These are phyloP conservation scores for Pulveroboletus sp. DNA, from an alignment of 768 basidiomycete species.

Conservation along the genomic window DNA sequence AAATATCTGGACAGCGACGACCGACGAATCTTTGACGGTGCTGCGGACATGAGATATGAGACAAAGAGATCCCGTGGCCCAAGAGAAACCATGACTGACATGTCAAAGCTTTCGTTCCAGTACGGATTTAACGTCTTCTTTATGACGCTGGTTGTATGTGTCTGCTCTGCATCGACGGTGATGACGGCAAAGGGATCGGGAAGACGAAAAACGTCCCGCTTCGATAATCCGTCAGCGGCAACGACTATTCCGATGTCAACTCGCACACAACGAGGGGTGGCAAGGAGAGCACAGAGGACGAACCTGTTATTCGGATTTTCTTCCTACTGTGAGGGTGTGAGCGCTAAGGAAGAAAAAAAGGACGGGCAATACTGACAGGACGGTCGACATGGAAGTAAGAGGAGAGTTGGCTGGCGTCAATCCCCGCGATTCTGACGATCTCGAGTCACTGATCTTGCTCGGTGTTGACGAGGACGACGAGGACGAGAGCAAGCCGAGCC, in stretches of 20 bases:
- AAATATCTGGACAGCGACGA: slow-evolving; percentile 97
- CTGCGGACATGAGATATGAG: slow-evolving; percentile 39
- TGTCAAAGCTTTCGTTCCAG: slow-evolving; percentile 98
- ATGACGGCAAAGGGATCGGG: slow-evolving; percentile 99
- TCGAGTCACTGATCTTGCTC: neutral
- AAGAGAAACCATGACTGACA: slow-evolving; percentile 50
- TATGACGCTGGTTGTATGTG: slow-evolving; percentile 94
- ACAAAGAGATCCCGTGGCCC: neutral
- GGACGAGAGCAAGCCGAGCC: slow-evolving; percentile 3
- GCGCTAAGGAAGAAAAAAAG: neutral
- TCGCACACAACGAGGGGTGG: neutral
- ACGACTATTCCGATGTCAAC: slow-evolving; percentile 58
- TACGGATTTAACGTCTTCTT: slow-evolving; percentile 95
- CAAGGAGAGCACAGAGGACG: slow-evolving; percentile 23
- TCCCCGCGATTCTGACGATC: neutral
- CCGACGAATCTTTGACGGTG: slow-evolving; percentile 95
- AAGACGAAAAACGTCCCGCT: slow-evolving; percentile 93
- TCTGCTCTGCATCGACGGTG: slow-evolving; percentile 97
- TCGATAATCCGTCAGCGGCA: slow-evolving; percentile 90
- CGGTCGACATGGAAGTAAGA: slow-evolving; percentile 25
- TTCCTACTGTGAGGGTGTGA: slow-evolving; percentile 43
- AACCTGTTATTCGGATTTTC: slow-evolving; percentile 80
- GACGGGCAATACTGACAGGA: slow-evolving; percentile 23
- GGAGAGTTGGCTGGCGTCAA: neutral
- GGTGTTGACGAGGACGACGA: slow-evolving; percentile 19